These are phyloP conservation scores for Eucalyptus pauciflora DNA, from an alignment of 345 rosid genomes.

Conservation along the genomic window DNA sequence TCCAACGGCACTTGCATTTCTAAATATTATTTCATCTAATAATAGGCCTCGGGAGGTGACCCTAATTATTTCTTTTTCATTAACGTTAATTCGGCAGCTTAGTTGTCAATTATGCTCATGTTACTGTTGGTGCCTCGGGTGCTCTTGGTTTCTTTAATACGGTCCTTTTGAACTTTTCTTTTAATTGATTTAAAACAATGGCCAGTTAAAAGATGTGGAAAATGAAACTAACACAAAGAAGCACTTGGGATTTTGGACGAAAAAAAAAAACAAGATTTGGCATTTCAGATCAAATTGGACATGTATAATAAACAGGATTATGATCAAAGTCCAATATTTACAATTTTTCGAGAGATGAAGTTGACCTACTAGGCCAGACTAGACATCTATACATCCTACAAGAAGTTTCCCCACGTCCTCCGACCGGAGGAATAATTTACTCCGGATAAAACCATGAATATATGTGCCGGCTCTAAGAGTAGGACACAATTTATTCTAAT, in stretches of 20 bases:
- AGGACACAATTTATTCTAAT: neutral
- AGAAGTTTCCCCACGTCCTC: neutral
- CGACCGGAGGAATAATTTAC: neutral
- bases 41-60: neutral
- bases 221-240: neutral
- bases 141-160: neutral
- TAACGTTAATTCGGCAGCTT: neutral
- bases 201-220: neutral
- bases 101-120: neutral
- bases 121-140: neutral
- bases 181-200: neutral
- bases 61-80: neutral
- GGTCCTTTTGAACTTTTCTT: neutral
- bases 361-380: neutral
- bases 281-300: neutral
- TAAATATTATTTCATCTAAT: neutral
- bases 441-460: neutral
- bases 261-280: neutral
- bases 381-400: neutral
- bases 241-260: neutral
- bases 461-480: neutral
- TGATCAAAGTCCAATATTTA: neutral
- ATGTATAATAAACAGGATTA: neutral
- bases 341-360: neutral
- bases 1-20: neutral